Conservation (phyloP, 1,284 basidiomycete genomes). For the Blastosporella zonata region DNA sequence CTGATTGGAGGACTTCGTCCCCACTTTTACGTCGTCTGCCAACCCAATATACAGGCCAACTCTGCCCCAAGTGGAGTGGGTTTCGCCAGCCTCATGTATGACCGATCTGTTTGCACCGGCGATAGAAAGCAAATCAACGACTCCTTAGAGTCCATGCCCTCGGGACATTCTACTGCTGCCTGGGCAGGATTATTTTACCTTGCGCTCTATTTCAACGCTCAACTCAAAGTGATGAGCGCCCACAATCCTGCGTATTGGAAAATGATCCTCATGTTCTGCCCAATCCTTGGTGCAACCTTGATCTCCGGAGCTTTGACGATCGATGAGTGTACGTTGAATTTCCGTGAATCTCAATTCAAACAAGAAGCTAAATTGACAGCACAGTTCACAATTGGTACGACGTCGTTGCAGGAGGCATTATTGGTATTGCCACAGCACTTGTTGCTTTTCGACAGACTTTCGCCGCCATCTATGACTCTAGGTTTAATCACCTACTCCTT, state of each 20-base stretch:
- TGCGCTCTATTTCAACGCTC: conserved; percentile 55
- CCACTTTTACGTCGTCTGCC: conserved; percentile 51
- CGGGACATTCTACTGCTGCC: conserved; percentile 46
- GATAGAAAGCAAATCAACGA: conserved; percentile 51
- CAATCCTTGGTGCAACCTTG: conserved; percentile 53
- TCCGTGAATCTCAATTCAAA: not conserved
- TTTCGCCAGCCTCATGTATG: conserved; percentile 46
- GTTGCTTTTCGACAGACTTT: conserved; percentile 56
- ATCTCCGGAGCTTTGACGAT: conserved; percentile 57
- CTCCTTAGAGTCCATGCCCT: conserved; percentile 49
- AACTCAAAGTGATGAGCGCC: conserved; percentile 55
- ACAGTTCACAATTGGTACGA: conserved; percentile 53
- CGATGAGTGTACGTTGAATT: conserved; percentile 43
- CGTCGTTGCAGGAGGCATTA: conserved; percentile 47
- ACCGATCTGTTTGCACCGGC: conserved; percentile 49
- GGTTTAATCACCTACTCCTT: conserved; percentile 56
- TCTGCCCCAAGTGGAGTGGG: conserved; percentile 38
- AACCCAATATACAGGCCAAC: conserved; percentile 37
- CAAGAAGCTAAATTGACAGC: conserved; percentile 1
- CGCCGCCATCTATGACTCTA: conserved; percentile 51
- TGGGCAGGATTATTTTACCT: conserved; percentile 53
- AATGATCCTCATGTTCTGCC: conserved; percentile 54
- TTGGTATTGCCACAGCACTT: conserved; percentile 45
- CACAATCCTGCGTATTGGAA: conserved; percentile 58
- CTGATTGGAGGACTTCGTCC: conserved; percentile 50